Percentiles rank a stretch among this genome's conserved stretches.
These are phyloP conservation scores for Metarhizium rileyi DNA, from an alignment of 2,329 filamentous ascomycete genomes.

Conservation along the genomic window DNA sequence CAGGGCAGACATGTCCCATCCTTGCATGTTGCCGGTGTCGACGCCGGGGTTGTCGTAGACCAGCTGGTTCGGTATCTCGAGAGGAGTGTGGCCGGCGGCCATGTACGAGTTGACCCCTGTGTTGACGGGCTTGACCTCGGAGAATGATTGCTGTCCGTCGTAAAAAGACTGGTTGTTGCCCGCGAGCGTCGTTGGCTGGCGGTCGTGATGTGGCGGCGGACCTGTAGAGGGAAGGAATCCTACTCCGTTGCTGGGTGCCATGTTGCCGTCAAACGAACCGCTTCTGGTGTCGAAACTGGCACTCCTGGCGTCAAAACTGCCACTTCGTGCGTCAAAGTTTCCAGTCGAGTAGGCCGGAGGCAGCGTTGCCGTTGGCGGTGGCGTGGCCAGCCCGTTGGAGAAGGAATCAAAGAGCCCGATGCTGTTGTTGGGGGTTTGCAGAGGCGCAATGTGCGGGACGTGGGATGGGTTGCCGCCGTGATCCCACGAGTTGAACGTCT, in stretches of 20 bases:
- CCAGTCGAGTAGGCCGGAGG: constrained; percentile 33
- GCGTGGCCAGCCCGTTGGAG: constrained; percentile 43
- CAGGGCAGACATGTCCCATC: constrained; percentile 28
- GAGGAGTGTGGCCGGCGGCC: constrained; percentile 15
- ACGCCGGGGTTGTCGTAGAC: constrained; percentile 25
- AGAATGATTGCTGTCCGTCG: constrained; percentile 21
- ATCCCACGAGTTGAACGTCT: constrained; percentile 45
- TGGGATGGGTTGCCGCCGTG: constrained; percentile 15
- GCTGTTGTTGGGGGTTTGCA: constrained; percentile 23
- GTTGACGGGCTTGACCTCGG: constrained; percentile 25
- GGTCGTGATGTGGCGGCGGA: constrained; percentile 14
- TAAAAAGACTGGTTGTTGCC: constrained; percentile 21
- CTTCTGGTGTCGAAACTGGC: constrained; percentile 6
- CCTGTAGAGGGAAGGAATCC: constrained; percentile 22
- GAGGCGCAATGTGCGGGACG: constrained; percentile 23
- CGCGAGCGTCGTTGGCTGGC: constrained; percentile 15
- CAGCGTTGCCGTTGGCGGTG: constrained; percentile 44
- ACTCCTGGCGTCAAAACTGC: constrained; percentile 29
- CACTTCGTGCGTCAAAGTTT: constrained; percentile 10
- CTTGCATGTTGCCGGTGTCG: constrained; percentile 21
- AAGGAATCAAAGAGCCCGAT: constrained; percentile 40
- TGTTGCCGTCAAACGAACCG: constrained; percentile 33
- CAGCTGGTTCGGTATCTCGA: constrained; percentile 23
- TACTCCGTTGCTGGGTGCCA: constrained; percentile 20
- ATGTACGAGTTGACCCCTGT: constrained; percentile 21